phyloP scores from a whole-genome alignment of 768 basidiomycete species.

The Clitopilus hobsonii region DNA sequence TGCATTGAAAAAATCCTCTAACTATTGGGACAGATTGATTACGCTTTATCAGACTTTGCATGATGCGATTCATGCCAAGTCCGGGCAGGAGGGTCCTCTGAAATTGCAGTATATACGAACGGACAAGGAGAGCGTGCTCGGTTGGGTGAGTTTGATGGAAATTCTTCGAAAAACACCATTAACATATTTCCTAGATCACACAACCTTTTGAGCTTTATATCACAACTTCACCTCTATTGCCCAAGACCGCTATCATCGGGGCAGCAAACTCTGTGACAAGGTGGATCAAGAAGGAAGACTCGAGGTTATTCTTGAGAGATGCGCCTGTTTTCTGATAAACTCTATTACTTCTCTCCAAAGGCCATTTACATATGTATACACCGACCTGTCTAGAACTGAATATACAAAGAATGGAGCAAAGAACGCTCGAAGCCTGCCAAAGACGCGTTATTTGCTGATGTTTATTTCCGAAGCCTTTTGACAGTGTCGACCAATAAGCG shows the following conservation, averaged over 20 bases:
- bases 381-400: too few species aligned
- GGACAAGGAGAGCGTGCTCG: conserved; percentile 84
- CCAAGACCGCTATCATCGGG: conserved; percentile 83
- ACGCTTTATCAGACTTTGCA: conserved; percentile 87
- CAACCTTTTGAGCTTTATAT: conserved; percentile 92
- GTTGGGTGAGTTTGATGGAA: conserved; percentile 67
- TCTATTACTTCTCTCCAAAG: too few species aligned
- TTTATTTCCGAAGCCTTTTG: neutral
- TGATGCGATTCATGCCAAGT: conserved; percentile 87
- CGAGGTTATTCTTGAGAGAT: conserved; percentile 74
- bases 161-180: neutral
- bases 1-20: neutral
- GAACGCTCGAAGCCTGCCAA: too few species aligned
- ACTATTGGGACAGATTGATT: conserved; percentile 48
- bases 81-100: conserved; percentile 72
- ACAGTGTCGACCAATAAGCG: neutral
- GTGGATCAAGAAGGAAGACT: conserved; percentile 92
- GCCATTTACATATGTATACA: too few species aligned
- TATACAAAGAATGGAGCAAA: neutral
- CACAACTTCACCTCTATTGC: conserved; percentile 72
- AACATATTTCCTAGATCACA: conserved; percentile 59
- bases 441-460: neutral
- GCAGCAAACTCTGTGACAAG: conserved; percentile 86
- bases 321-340: conserved; percentile 84
- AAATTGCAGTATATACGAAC: conserved; percentile 88